Conservation (phyloP, 345 rosid species). For the Aquilaria malaccensis region DNA sequence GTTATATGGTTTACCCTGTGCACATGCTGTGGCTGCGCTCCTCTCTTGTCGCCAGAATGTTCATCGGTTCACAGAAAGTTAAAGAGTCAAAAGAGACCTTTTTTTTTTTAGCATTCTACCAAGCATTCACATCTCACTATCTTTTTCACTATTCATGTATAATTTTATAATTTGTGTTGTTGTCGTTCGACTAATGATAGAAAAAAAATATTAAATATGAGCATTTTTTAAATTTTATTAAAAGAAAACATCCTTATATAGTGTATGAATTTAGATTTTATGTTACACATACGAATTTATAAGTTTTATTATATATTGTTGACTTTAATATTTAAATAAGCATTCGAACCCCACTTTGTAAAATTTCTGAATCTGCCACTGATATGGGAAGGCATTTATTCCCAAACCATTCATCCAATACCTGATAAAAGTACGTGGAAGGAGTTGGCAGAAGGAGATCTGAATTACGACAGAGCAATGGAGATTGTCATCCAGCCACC, state of each 20-base stretch:
- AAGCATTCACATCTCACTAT: conserved; percentile 44
- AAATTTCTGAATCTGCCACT: conserved; percentile 31
- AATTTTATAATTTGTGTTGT: no score
- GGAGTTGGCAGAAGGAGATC: conserved; percentile 71
- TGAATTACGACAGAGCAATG: conserved; percentile 29
- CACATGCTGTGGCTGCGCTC: conserved; percentile 96
- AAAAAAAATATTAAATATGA: no score
- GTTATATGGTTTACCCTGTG: conserved; percentile 88
- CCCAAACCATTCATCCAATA: conserved; percentile 93
- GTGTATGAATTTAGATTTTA: no score
- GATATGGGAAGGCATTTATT: conserved; percentile 68
- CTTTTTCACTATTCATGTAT: no score
- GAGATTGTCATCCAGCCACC: conserved; percentile 69
- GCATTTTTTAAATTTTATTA: no score
- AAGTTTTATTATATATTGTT: no score
- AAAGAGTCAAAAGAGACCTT: conserved; percentile 16
- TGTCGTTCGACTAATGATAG: no score
- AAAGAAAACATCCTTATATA: no score
- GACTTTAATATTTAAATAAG: no score
- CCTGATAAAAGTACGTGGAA: conserved; percentile 92
- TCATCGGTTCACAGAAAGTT: conserved; percentile 88
- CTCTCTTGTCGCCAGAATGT: conserved; percentile 98
- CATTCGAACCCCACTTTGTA: no score
- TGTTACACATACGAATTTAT: no score
- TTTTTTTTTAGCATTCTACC: no score